Evolutionary conservation across 2,329 filamentous ascomycete genomes (phyloP).

Genomic region (Sarocladium strictum): DNA sequence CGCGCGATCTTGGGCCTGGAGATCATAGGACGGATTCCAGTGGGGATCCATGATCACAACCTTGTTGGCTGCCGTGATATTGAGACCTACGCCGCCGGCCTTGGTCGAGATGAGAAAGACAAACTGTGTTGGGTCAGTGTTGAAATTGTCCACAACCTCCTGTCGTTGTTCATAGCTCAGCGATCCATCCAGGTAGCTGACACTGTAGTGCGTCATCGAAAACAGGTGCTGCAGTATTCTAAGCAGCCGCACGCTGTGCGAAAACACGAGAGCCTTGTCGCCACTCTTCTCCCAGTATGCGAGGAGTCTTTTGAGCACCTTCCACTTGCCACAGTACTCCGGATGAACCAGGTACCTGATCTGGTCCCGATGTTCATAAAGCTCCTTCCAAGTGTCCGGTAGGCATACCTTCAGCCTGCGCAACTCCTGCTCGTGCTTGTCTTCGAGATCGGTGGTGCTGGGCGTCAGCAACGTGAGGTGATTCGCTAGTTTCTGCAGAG

Average conservation of each 20-base stretch:
- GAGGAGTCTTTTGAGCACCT: constrained; percentile 77
- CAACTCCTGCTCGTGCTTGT: constrained; percentile 74
- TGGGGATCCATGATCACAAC: constrained; percentile 96
- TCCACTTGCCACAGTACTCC: constrained; percentile 96
- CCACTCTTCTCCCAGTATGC: constrained; percentile 85
- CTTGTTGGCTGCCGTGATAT: constrained; percentile 97
- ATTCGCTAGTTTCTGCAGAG: constrained; percentile 82
- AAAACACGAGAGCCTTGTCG: constrained; percentile 94
- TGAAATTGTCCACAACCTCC: constrained; percentile 82
- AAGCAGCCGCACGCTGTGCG: constrained; percentile 80
- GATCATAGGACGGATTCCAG: constrained; percentile 92
- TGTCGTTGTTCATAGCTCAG: constrained; percentile 80
- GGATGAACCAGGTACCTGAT: constrained; percentile 78
- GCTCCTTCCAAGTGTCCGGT: constrained; percentile 66
- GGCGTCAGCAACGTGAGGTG: constrained; percentile 88
- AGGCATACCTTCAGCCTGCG: constrained; percentile 67
- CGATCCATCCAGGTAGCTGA: constrained; percentile 83
- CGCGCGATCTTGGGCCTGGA: constrained; percentile 93
- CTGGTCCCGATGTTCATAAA: constrained; percentile 71
- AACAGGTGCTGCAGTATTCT: constrained; percentile 82
- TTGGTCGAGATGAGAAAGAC: constrained; percentile 94
- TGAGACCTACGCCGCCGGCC: constrained; percentile 87
- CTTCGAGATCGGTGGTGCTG: constrained; percentile 50
- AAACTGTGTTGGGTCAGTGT: constrained; percentile 78
- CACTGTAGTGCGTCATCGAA: constrained; percentile 80